Evolutionary conservation across 495 filamentous ascomycete genomes (phyloP), one percentile per base, ranked within the genome.

Genomic region (Wilcoxina mikolae): DNA sequence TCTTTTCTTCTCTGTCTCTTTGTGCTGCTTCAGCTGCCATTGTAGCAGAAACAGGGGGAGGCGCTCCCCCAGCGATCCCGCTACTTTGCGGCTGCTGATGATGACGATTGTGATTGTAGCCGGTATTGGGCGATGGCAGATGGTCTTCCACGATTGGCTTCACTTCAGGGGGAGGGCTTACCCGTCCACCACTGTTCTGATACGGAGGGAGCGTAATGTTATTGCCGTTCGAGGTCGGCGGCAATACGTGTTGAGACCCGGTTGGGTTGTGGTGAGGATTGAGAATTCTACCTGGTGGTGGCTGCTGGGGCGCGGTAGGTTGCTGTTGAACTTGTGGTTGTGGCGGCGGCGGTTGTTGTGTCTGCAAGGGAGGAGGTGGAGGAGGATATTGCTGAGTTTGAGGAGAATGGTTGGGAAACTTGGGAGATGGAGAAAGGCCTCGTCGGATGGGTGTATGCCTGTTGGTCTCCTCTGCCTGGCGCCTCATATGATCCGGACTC

Each of bases 91-190:
- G 78, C 28, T 35, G 49, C 23, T 52, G 49, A 26, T 83, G 79
- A 62, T 84, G 82, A 60, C 82, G 83, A 51, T 83, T 80, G 60
- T 87, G 88, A 2, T 83, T 79, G 63, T 93, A 94, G 31, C 75
- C 78, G 47, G 83, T 80, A 55, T 83, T 84, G 24, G 89, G 85
- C 10, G 91, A 94, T 15, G 87, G 79, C 58, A 85, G 82, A 26
- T 84, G 79, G 61, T 84, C 83, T 54, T 95, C 90, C 58, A 88
- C 78, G 62, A 94, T 79, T 0, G 88, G 86, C 44, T 87, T 80
- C 49, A 89, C 82, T 51, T 95, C 90, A 29, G 83, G 78, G 24
- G 83, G 78, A 35, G 89, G 89, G 61, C 83, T 91, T 58, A 79
- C 80, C 27, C 64, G 61, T 53, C 69, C 65, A 46, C 50, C 35